Conservation (phyloP, 2,329 filamentous ascomycete species). For the Zymoseptoria brevis region DNA sequence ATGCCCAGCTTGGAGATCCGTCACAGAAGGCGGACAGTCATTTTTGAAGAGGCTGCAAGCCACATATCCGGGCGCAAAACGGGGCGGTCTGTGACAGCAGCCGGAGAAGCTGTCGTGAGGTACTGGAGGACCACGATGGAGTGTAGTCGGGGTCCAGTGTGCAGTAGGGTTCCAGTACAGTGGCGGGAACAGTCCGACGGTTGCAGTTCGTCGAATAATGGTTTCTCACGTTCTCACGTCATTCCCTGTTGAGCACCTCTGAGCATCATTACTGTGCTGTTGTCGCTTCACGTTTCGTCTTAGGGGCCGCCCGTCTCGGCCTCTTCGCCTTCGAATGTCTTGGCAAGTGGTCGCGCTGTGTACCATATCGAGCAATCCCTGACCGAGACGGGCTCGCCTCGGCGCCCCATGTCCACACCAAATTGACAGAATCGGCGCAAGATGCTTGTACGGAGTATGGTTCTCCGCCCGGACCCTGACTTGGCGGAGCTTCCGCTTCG, state of each 20-base stretch:
- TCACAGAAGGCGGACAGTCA: constrained; percentile 7
- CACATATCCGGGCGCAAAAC: constrained; percentile 9
- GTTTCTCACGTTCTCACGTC: not conserved
- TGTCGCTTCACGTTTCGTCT: not conserved
- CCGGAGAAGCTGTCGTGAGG: not conserved
- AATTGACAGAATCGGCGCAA: not conserved
- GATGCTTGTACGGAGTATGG: not conserved
- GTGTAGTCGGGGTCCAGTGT: not conserved
- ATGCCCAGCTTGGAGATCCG: constrained; percentile 8
- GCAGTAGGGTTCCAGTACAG: not conserved
- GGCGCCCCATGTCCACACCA: not conserved
- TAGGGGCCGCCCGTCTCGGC: not conserved
- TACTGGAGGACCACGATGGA: not conserved
- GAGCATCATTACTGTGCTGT: not conserved
- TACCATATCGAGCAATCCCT: not conserved
- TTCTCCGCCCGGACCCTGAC: no score
- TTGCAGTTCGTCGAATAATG: not conserved
- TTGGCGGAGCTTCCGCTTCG: no score
- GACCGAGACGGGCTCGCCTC: no score
- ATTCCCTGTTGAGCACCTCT: not conserved
- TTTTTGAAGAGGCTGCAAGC: constrained; percentile 4
- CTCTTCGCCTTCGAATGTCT: not conserved
- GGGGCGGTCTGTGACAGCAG: not conserved
- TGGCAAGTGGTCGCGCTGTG: not conserved
- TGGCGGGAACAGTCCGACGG: not conserved